phyloP scores from a whole-genome alignment of 345 rosid species.

The Odontarrhena argentea region DNA sequence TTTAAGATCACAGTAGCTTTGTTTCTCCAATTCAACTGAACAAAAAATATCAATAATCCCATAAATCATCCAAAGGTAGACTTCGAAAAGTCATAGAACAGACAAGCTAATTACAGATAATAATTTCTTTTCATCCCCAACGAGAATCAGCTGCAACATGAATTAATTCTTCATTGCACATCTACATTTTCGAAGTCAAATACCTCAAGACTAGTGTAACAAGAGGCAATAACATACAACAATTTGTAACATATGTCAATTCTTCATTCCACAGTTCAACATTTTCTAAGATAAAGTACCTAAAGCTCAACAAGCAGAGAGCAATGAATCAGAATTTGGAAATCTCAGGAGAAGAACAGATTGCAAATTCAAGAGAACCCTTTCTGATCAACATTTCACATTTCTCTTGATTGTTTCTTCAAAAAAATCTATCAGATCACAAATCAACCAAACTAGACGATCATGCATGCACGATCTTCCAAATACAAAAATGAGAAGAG shows the following conservation, averaged over 20 bases:
- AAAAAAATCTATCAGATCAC: not conserved
- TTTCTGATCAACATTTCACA: not conserved
- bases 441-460: slow-evolving; percentile 12
- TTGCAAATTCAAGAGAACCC: not conserved
- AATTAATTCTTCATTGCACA: not conserved
- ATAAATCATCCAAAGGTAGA: not conserved
- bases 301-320: not conserved
- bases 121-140: not conserved
- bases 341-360: not conserved
- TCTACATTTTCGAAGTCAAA: slow-evolving; percentile 3
- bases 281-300: no score
- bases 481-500: not conserved
- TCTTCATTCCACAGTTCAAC: no score
- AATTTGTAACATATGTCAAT: no score
- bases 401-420: not conserved
- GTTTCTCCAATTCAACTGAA: slow-evolving; percentile 76
- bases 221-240: not conserved
- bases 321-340: not conserved
- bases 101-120: not conserved
- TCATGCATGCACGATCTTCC: slow-evolving; percentile 24
- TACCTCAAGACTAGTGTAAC: not conserved
- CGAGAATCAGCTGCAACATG: slow-evolving; percentile 4
- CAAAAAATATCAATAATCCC: slow-evolving; percentile 1
- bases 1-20: slow-evolving; percentile 68
- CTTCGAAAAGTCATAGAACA: not conserved